Conservation (phyloP, 805 yeast genomes). For the Cyberlindnera nakhonratchasimensis region DNA sequence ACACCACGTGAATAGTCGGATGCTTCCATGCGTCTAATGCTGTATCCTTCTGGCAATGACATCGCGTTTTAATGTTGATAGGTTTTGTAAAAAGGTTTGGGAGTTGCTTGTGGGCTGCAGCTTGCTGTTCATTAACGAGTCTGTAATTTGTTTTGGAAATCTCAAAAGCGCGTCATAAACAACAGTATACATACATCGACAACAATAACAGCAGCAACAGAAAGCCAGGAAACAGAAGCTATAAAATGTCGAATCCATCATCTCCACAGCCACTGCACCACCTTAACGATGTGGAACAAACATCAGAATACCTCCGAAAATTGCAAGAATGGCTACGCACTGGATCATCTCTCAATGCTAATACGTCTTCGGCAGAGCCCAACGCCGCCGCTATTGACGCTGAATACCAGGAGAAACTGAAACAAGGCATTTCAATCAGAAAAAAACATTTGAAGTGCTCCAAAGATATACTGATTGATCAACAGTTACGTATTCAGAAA, state of each 20-base stretch:
- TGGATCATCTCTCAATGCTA: too few relatives aligned
- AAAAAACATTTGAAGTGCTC: conserved; percentile 10
- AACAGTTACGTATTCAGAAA: conserved; percentile 1
- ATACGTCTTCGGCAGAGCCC: too few relatives aligned
- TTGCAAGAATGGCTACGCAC: conserved; percentile 2
- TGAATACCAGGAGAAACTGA: conserved; percentile 8
- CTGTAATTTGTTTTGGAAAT: too few relatives aligned
- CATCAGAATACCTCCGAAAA: background rate
- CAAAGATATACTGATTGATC: conserved; percentile 9
- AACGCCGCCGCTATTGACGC: too few relatives aligned
- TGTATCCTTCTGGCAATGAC: conserved; percentile 61
- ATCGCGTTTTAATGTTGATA: background rate
- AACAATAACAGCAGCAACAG: too few relatives aligned
- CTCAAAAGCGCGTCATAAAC: too few relatives aligned
- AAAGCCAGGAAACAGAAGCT: too few relatives aligned
- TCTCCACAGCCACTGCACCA: background rate
- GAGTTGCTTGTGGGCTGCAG: too few relatives aligned
- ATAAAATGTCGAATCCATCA: background rate
- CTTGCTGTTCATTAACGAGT: too few relatives aligned
- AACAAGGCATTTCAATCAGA: conserved; percentile 7
- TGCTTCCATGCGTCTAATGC: conserved; percentile 51
- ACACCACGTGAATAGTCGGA: conserved; percentile 64
- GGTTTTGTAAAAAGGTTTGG: too few relatives aligned
- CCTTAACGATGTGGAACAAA: conserved; percentile 4
- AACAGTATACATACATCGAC: too few relatives aligned